Base-by-base conservation (phyloP, 106 monocot species). In the Allium fistulosum region DNA sequence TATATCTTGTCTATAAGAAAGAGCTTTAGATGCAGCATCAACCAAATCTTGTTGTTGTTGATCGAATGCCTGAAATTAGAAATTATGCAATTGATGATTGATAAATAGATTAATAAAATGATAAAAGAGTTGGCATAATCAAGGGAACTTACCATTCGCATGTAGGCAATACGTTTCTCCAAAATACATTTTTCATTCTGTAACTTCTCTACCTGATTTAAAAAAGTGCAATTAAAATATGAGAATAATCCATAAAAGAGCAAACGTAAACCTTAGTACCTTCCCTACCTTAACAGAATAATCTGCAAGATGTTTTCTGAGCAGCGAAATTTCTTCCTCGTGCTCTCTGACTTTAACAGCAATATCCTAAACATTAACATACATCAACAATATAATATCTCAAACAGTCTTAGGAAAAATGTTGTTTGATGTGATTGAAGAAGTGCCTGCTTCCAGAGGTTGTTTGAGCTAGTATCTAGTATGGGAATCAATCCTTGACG, bases 1-100 rank as follows among this genome's bases (percentile, higher is more conserved):
- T 73, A 97, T 97, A 61, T 92, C 96, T 80, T 97, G 96, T 79
- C 96, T 83, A 51, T 92, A 97, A 13, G 92, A 92, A 77, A 97
- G 82, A 72, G 96, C 84, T 84, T 97, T 97, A 51, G 96, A 92
- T 70, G 96, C 88, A 55, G 96, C 92, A 79, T 86, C 92, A 66
- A 88, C 84, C 73, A 97, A 84, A 46, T 92, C 96, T 69, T 97
- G 92, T 58, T 97, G 96, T 75, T 97, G 96, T 65, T 89, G 88
- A 79, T 97, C 96, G 78, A 97, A 97, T 74, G 92, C 96, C 96
- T 97, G 80, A 46, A 49, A 69, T 11, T 7, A 83, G 71, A 60
- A 13, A 37, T 15, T 37, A 37, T 37, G 37, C 27, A 53, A 11
- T 53, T 15, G 46, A 56, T 15, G 53, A 68, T 5, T 55, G 16